phyloP scores from a whole-genome alignment of 257 asterid genomes.

The Nemophila menziesii region DNA sequence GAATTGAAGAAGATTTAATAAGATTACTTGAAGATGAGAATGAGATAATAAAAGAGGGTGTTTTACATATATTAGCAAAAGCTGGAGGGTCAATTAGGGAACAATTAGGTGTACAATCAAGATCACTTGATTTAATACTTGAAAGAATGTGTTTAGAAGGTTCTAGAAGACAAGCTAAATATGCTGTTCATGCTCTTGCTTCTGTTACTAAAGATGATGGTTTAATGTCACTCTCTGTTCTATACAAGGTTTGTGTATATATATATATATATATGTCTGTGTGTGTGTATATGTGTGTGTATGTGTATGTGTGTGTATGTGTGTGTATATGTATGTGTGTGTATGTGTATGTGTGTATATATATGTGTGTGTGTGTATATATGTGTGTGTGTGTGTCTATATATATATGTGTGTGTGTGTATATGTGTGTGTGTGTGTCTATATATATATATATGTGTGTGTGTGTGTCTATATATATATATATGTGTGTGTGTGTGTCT shows the following conservation, averaged over 20 bases:
- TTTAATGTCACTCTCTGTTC: slow-evolving; percentile 95
- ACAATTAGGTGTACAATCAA: slow-evolving; percentile 82
- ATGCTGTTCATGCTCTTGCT: slow-evolving; percentile 96
- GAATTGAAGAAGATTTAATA: slow-evolving; percentile 79
- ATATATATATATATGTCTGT: too few species aligned
- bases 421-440: background rate
- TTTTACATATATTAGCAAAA: slow-evolving; percentile 90
- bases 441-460: background rate
- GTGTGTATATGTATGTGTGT: too few species aligned
- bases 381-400: background rate
- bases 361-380: slow-evolving; percentile 1
- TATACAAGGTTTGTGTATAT: slow-evolving; percentile 63
- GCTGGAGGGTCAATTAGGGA: slow-evolving; percentile 98
- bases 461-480: too few species aligned
- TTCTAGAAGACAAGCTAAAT: slow-evolving; percentile 95
- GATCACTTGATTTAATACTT: slow-evolving; percentile 93
- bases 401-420: slow-evolving; percentile 1
- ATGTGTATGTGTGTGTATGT: background rate
- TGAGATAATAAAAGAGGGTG: slow-evolving; percentile 93
- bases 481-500: background rate
- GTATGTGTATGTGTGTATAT: background rate
- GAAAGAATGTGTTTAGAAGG: slow-evolving; percentile 99
- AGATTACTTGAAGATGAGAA: slow-evolving; percentile 93
- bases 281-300: slow-evolving; percentile 4
- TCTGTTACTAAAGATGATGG: slow-evolving; percentile 98